Evolutionary conservation across 2,329 filamentous ascomycete genomes (phyloP).

Genomic region (Verticillium dahliae): DNA sequence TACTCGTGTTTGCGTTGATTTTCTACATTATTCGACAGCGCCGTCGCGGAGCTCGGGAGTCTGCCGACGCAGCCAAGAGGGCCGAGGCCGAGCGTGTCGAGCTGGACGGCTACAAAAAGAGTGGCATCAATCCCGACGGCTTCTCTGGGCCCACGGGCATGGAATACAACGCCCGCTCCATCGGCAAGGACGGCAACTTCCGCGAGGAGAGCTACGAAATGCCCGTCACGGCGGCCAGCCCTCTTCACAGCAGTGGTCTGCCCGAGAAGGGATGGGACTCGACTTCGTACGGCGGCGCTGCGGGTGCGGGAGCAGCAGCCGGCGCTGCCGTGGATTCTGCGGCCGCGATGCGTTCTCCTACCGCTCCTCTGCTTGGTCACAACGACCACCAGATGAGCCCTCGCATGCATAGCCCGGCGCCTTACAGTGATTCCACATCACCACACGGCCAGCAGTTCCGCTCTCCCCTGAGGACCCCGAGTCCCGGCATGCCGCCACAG

Average conservation of each 20-base stretch:
- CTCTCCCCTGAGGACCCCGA: conserved; percentile 8
- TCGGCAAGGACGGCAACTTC: conserved; percentile 17
- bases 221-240: conserved; percentile 17
- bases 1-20: conserved; percentile 32
- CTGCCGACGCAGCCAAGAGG: conserved; percentile 35
- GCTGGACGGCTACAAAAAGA: conserved; percentile 40
- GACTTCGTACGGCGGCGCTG: conserved; percentile 11
- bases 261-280: conserved; percentile 21
- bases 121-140: conserved; percentile 41
- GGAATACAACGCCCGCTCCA: conserved; percentile 25
- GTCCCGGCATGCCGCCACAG: conserved; percentile 9
- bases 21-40: conserved; percentile 53
- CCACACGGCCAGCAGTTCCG: background rate
- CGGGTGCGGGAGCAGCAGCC: conserved; percentile 4
- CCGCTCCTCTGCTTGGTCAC: background rate
- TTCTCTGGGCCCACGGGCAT: conserved; percentile 26
- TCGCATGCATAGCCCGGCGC: background rate
- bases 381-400: background rate
- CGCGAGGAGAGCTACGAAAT: conserved; percentile 23
- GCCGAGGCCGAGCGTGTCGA: conserved; percentile 43
- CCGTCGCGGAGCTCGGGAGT: conserved; percentile 43
- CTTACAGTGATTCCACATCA: background rate
- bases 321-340: conserved; percentile 3
- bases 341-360: background rate
- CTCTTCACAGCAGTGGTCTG: conserved; percentile 16